Evolutionary conservation across 2,329 filamentous ascomycete genomes (phyloP).

Genomic region (Tolypocladium album): DNA sequence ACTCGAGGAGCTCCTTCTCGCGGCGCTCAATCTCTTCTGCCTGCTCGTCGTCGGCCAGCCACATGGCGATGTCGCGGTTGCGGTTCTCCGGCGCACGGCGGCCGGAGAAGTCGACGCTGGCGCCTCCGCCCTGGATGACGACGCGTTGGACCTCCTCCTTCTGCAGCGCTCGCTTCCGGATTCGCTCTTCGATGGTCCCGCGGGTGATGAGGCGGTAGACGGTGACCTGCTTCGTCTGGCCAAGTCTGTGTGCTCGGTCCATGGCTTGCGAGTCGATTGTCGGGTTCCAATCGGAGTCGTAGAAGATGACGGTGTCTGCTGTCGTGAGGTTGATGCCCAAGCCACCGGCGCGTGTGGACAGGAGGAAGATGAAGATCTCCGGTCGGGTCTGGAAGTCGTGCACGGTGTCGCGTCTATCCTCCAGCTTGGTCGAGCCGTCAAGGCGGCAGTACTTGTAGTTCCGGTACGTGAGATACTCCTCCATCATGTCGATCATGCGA

Average conservation of each 20-base stretch:
- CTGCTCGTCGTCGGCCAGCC: slow-evolving; percentile 95
- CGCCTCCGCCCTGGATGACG: slow-evolving; percentile 85
- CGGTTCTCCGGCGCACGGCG: slow-evolving; percentile 78
- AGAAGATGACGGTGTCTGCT: slow-evolving; percentile 98
- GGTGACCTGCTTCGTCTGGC: slow-evolving; percentile 90
- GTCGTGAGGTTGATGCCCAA: slow-evolving; percentile 95
- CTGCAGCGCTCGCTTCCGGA: slow-evolving; percentile 90
- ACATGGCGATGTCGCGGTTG: slow-evolving; percentile 97
- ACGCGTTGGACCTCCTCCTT: slow-evolving; percentile 98
- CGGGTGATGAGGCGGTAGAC: slow-evolving; percentile 96
- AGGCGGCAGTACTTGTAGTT: slow-evolving; percentile 98
- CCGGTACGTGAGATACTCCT: slow-evolving; percentile 95
- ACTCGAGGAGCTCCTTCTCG: slow-evolving; percentile 75
- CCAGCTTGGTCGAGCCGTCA: slow-evolving; percentile 92
- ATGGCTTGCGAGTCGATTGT: slow-evolving; percentile 98
- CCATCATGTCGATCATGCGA: slow-evolving; percentile 98
- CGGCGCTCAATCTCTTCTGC: slow-evolving; percentile 88
- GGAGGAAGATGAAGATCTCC: slow-evolving; percentile 92
- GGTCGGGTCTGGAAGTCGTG: slow-evolving; percentile 90
- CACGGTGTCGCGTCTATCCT: slow-evolving; percentile 93
- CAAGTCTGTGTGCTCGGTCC: slow-evolving; percentile 96
- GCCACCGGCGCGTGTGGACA: slow-evolving; percentile 93
- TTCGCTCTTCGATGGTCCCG: slow-evolving; percentile 94
- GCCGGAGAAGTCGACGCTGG: slow-evolving; percentile 93
- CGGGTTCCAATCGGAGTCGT: slow-evolving; percentile 98